A percentile compares a stretch with the other conserved stretches of the same genome.
Conservation (phyloP, 2,329 filamentous ascomycete genomes). For the Diaporthe destruens region DNA sequence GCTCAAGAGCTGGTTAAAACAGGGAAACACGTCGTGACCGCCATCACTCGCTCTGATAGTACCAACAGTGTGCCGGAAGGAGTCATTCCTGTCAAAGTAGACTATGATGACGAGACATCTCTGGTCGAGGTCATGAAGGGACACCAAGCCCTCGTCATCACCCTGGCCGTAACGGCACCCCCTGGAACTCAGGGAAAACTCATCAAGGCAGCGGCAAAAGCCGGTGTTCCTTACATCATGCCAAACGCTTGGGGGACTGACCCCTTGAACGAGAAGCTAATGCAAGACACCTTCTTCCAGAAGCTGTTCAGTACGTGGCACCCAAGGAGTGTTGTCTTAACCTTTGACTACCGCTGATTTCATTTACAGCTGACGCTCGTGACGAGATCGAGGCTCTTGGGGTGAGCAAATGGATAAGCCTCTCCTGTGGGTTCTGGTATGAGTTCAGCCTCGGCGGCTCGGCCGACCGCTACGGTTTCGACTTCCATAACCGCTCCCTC, state of each 20-base stretch:
- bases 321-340: conserved; percentile 36
- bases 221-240: conserved; percentile 59
- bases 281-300: conserved; percentile 35
- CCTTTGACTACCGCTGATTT: neutral
- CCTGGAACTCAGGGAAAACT: conserved; percentile 55
- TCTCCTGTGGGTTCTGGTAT: conserved; percentile 65
- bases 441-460: conserved; percentile 59
- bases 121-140: conserved; percentile 47
- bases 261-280: conserved; percentile 33
- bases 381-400: conserved; percentile 56
- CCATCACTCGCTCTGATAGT: conserved; percentile 60
- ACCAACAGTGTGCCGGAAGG: conserved; percentile 55
- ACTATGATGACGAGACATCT: conserved; percentile 59
- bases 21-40: conserved; percentile 63
- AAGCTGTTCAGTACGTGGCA: conserved; percentile 35
- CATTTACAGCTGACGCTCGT: conserved; percentile 37
- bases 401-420: conserved; percentile 47
- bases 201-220: conserved; percentile 57
- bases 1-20: conserved; percentile 54
- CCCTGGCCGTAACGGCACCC: conserved; percentile 53
- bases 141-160: conserved; percentile 56
- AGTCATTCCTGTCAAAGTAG: conserved; percentile 54
- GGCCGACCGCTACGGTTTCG: conserved; percentile 46
- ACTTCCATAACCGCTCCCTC: conserved; percentile 44
- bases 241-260: conserved; percentile 56